Conservation (phyloP, 495 filamentous ascomycete genomes). For the Penicillium bialowiezense region DNA sequence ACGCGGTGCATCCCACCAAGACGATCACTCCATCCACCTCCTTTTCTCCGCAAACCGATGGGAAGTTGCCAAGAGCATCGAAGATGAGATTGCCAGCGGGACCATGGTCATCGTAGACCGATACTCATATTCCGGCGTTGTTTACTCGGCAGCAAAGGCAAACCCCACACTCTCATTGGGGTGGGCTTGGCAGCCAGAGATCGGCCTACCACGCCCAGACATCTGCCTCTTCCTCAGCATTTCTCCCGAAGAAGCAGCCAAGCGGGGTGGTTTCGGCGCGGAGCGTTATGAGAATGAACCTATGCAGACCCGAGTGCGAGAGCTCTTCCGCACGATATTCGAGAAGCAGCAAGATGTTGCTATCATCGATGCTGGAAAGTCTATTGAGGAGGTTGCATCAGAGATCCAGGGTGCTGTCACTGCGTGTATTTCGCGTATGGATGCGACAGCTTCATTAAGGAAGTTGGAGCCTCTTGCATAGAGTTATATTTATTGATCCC, state of each 20-base stretch:
- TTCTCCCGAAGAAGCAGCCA: slow-evolving; percentile 64
- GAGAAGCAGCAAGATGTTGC: slow-evolving; percentile 36
- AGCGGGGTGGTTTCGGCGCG: slow-evolving; percentile 77
- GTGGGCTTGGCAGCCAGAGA: slow-evolving; percentile 82
- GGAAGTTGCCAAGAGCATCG: slow-evolving; percentile 73
- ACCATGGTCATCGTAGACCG: slow-evolving; percentile 82
- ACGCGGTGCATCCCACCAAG: slow-evolving; percentile 66
- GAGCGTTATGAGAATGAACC: slow-evolving; percentile 86
- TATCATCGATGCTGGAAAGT: slow-evolving; percentile 50
- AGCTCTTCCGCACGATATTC: slow-evolving; percentile 59
- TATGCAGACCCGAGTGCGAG: slow-evolving; percentile 78
- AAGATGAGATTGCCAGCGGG: slow-evolving; percentile 58
- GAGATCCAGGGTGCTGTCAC: slow-evolving; percentile 57
- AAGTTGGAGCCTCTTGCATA: slow-evolving; percentile 40
- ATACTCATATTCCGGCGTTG: slow-evolving; percentile 90
- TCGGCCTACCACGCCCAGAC: slow-evolving; percentile 85
- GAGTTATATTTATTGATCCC: neutral
- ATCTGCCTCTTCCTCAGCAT: slow-evolving; percentile 84
- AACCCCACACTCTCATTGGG: slow-evolving; percentile 64
- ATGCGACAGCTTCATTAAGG: slow-evolving; percentile 36
- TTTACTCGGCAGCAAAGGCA: slow-evolving; percentile 91
- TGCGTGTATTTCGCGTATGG: slow-evolving; percentile 39
- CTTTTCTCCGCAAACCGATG: slow-evolving; percentile 96
- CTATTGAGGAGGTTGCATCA: slow-evolving; percentile 55
- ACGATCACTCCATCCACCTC: slow-evolving; percentile 92